Base-by-base conservation (phyloP, 805 yeast species). In the Candida easanensis region DNA sequence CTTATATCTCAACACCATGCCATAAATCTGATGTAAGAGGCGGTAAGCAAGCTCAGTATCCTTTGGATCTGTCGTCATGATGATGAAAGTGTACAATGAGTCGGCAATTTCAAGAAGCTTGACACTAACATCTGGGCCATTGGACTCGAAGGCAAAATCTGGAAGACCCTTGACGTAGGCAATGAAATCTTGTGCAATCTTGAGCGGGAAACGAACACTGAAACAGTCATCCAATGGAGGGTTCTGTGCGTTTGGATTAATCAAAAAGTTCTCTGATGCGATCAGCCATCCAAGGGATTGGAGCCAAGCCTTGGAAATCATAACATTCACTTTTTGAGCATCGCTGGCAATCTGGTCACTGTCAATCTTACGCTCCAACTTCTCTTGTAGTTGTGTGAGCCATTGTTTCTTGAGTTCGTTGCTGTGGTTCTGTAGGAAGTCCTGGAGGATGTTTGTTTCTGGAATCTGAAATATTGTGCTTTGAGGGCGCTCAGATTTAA, bases 201-300 rank as follows among this genome's bases (percentile, higher is more conserved):
- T 49, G 33, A 56, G 34, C 9, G 58, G 60, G 44, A 45, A 56
- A 18, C 48, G 39, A 14, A 45, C 35, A 33, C 49, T 45, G 44
- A 56, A 51, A 25, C 48, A 56, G 15, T 51, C 50, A 25, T 46
- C 53, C 23, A 44, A 25, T 4, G 53, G 37, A 10, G 48, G 42
- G 10, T 38, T 31, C 18, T 42, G 45, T 4, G 40, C 40, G 20
- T 42, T 40, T 21, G 50, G 44, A 17, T 48, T 46, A 9, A 55
- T 40, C 20, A 52, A 25, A 22, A 40, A 48, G 30, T 51, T 52
- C 33, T 56, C 54, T 10, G 52, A 45, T 1, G 58, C 49, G 14
- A 56, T 51, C 23, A 56, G 26, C 58, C 60, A 56, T 10, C 53
- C 58, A 27, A 56, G 45, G 30, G 53, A 45, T 32, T 56, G 56